Percentiles rank a stretch among this genome's conserved stretches.
phyloP scores from a whole-genome alignment of 768 basidiomycete genomes.

The Russula sp. region DNA sequence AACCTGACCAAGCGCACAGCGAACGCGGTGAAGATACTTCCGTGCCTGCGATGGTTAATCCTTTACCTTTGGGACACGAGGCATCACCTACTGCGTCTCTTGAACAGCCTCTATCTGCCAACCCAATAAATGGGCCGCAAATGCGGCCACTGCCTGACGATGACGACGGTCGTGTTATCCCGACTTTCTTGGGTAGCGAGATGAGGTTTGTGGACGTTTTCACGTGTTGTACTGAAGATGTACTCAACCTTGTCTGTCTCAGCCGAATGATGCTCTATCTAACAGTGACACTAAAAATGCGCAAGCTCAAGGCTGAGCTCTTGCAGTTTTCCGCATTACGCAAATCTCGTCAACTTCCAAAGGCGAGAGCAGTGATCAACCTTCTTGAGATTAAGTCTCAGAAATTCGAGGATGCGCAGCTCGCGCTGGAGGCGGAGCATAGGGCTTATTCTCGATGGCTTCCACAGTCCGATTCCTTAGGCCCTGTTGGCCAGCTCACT shows the following conservation, averaged over 20 bases:
- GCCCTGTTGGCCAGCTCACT: neutral
- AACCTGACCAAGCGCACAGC: neutral
- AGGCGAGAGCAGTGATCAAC: conserved; percentile 7
- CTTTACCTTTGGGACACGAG: neutral
- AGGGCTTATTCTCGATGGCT: neutral
- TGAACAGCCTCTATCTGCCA: neutral
- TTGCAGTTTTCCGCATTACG: conserved; percentile 4
- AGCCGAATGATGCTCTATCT: neutral
- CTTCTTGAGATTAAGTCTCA: conserved; percentile 5
- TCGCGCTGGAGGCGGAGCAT: neutral
- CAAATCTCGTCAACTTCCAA: conserved; percentile 3
- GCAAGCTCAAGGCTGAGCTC: conserved; percentile 2
- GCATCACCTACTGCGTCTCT: neutral
- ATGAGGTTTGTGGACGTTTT: conserved; percentile 5
- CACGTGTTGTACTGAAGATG: neutral
- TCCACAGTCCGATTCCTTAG: neutral
- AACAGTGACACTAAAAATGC: conserved; percentile 1
- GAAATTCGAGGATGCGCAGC: neutral
- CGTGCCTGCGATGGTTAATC: neutral
- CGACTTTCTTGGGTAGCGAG: neutral
- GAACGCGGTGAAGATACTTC: neutral
- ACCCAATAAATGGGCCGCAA: neutral
- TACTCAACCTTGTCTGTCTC: neutral
- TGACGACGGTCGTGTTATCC: neutral
- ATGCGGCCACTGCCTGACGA: neutral